These are phyloP conservation scores for Dothiorella sarmentorum DNA, from an alignment of 2,329 filamentous ascomycete species.

Conservation along the genomic window DNA sequence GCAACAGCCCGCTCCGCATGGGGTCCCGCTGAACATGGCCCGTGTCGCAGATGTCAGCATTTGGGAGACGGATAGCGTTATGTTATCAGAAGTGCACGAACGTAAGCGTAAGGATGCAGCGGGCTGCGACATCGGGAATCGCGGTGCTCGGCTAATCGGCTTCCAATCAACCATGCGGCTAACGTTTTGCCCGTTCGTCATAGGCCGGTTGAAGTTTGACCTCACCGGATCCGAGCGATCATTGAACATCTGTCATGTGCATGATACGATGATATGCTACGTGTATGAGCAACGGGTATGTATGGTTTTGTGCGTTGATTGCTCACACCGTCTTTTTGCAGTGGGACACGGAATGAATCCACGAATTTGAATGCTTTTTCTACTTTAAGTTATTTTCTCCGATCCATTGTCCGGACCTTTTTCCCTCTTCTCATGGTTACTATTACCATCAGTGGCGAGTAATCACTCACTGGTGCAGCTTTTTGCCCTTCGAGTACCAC, in stretches of 20 bases:
- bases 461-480: constrained; percentile 12
- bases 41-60: not conserved
- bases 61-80: not conserved
- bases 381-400: not conserved
- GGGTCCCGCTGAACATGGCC: not conserved
- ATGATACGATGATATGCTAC: no score
- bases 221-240: not conserved
- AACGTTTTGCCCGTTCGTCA: not conserved
- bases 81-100: not conserved
- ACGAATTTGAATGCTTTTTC: not conserved
- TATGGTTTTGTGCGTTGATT: not conserved
- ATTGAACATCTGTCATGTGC: not conserved
- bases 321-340: not conserved
- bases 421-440: not conserved
- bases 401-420: not conserved
- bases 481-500: constrained; percentile 57
- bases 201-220: constrained; percentile 12
- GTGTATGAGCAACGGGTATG: no score
- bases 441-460: no score
- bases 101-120: not conserved
- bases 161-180: constrained; percentile 1
- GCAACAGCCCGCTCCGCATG: not conserved
- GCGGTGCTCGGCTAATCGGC: constrained; percentile 13
- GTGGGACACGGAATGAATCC: not conserved
- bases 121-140: constrained; percentile 13